Base-by-base conservation (phyloP, 2,329 filamentous ascomycete species). In the Aspergillus pseudoviridinutans region DNA sequence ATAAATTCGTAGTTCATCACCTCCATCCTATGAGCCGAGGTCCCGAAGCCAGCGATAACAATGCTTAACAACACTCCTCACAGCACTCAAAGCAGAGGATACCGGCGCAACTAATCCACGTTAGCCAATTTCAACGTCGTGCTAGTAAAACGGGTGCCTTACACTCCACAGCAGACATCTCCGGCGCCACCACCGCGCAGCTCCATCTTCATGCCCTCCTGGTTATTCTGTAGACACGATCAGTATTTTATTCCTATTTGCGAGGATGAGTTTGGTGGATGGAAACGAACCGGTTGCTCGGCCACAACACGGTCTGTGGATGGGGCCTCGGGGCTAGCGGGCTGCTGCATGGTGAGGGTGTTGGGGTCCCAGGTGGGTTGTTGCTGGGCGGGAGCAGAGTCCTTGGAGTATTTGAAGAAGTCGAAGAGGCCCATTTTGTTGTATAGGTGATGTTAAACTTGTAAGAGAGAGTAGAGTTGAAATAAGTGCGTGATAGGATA, bases 91-190 rank as follows among this genome's bases (percentile, higher is more conserved):
- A 68, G 50, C 66, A 68, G 35, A 60, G 51, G 22, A 68, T 52
- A 64, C 67, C 66, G 10, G 68, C 67, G 55, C 65, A 68, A 22
- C 68, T 69, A 32, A 6, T 22, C 14, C 22, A 14, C 17, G 12
- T 46, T 47, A 47, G 22, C n/a, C 50, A 29, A 42, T 27, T 47
- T 20, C 4, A 12, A 12, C 28, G 10, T 3, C 4, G 7, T 29
- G n/a, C 28, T 24, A 46, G 44, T 44, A 12, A 20, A 28, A 50
- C 35, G 17, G 50, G 1, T 7, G 5, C 61, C 62, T 56, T 64
- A 71, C 68, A 69, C 55, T 61, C 68, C 68, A 51, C 68, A 71
- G 61, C 68, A 71, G 8, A 67, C 53, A 22, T 66, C 67, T 38
- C 65, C 66, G n/a, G 49, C 62, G 24, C 64, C 66, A 57, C 67